Evolutionary conservation across 2,329 filamentous ascomycete genomes (phyloP), one percentile per base, ranked within the genome.

Genomic region (Cercospora sp.): DNA sequence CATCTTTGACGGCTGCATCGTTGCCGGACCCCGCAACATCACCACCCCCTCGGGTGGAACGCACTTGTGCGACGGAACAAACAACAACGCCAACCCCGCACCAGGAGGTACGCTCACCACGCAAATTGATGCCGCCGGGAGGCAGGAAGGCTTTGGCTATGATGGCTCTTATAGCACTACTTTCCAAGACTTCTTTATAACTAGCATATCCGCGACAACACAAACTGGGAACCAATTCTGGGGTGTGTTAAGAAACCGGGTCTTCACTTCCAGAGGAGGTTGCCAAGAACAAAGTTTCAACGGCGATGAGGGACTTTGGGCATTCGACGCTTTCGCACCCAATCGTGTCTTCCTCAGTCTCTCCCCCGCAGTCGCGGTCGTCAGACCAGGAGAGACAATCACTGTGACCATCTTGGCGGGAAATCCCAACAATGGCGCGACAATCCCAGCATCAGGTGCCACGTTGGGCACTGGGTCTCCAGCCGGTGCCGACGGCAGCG

Each of bases 181-280:
- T 0, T 69, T 73, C 49, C 28, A 69, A 13, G 74, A 76, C 26
- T 75, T 66, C 57, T 70, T 67, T 21, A 73, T 76, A 66, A 68
- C 24, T 2, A 32, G 66, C 2, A 72, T 76, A 40, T 63, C 21
- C 5, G 28, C 32, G 2, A 51, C 34, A 0, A 26, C 40, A 4
- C 34, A 57, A 28, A 64, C 34, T 2, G 7, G 37, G 0, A 66
- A 24, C 3, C 9, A 69, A 26, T 76, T 53, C 63, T 76, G 73
- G 74, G 70, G 72, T 10, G 28, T 74, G 2, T 59, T 76, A 0
- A 24, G 53, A 1, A 71, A 74, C 51, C 57, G 45, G 10, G 12
- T 69, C 10, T 68, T 73, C 62, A 68, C 68, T 0, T 9, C 26
- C 2, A 13, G 65, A 0, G 70, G 72, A 2, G 71, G 74, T 8